Percentiles rank a stretch among this genome's conserved stretches.
Conservation (phyloP, 345 rosid species). For the Euphorbia tirucalli region DNA sequence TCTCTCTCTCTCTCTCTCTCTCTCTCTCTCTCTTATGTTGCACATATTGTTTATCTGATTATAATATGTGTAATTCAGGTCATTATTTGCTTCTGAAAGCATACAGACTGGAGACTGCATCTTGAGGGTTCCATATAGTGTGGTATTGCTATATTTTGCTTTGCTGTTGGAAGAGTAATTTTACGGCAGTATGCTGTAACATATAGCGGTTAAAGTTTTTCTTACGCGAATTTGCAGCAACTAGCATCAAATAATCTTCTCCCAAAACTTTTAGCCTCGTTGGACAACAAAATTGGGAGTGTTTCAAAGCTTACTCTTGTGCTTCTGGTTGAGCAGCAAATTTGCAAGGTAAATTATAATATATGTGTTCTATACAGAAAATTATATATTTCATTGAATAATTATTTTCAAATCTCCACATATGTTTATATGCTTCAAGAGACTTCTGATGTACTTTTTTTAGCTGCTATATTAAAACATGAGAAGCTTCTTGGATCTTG, state of each 20-base stretch:
- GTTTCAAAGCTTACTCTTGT: constrained; percentile 61
- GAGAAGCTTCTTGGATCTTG: background rate
- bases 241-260: constrained; percentile 57
- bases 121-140: constrained; percentile 61
- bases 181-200: constrained; percentile 8
- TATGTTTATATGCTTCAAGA: background rate
- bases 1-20: no score
- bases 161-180: background rate
- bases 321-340: constrained; percentile 48
- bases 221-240: constrained; percentile 50
- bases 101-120: constrained; percentile 68
- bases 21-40: background rate
- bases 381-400: background rate
- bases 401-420: background rate
- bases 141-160: constrained; percentile 30
- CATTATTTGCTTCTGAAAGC: constrained; percentile 55
- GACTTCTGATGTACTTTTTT: background rate
- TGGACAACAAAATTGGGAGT: constrained; percentile 46
- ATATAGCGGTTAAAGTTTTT: constrained; percentile 6
- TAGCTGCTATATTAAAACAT: background rate
- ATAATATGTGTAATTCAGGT: constrained; percentile 37
- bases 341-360: constrained; percentile 44
- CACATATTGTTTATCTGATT: background rate
- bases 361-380: constrained; percentile 5
- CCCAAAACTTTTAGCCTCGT: constrained; percentile 37